A percentile compares a stretch with the other conserved stretches of the same genome.
Conservation (phyloP, 1,139 yeast species). For the Blastobotrys niveus region DNA sequence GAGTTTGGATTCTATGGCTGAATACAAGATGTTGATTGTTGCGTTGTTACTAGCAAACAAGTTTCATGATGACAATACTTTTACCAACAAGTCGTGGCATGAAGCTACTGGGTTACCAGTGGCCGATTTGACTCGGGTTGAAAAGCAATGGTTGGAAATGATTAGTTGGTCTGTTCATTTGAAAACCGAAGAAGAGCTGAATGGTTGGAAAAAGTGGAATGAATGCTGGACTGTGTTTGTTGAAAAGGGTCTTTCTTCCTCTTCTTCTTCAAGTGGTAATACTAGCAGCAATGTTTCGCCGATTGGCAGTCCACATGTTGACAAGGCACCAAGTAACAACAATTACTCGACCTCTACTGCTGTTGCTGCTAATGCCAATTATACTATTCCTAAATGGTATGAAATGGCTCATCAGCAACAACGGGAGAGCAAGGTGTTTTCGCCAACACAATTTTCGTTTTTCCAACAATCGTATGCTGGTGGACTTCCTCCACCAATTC, state of each 20-base stretch:
- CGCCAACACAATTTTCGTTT: slow-evolving; percentile 11
- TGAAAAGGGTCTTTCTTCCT: neutral
- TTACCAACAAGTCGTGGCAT: slow-evolving; percentile 91
- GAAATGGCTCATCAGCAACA: slow-evolving; percentile 19
- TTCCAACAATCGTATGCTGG: slow-evolving; percentile 23
- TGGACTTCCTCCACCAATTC: neutral
- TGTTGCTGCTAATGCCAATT: slow-evolving; percentile 5
- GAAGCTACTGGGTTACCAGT: slow-evolving; percentile 83
- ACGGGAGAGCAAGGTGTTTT: neutral
- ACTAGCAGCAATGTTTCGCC: slow-evolving; percentile 1
- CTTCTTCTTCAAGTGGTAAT: neutral
- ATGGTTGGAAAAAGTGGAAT: slow-evolving; percentile 38
- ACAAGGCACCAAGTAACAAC: neutral
- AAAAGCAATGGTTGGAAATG: slow-evolving; percentile 61
- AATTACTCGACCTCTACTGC: neutral
- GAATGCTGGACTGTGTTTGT: slow-evolving; percentile 32
- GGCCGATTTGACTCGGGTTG: slow-evolving; percentile 54
- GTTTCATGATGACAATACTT: slow-evolving; percentile 93
- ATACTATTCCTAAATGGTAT: slow-evolving; percentile 27
- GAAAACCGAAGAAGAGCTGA: slow-evolving; percentile 26
- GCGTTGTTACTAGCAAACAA: slow-evolving; percentile 84
- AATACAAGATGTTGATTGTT: slow-evolving; percentile 60
- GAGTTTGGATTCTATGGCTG: slow-evolving; percentile 29
- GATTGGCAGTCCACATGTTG: slow-evolving; percentile 5
- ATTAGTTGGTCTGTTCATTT: slow-evolving; percentile 34